phyloP scores from a whole-genome alignment of 78 protist species.

The Polysphondylium violaceum region DNA sequence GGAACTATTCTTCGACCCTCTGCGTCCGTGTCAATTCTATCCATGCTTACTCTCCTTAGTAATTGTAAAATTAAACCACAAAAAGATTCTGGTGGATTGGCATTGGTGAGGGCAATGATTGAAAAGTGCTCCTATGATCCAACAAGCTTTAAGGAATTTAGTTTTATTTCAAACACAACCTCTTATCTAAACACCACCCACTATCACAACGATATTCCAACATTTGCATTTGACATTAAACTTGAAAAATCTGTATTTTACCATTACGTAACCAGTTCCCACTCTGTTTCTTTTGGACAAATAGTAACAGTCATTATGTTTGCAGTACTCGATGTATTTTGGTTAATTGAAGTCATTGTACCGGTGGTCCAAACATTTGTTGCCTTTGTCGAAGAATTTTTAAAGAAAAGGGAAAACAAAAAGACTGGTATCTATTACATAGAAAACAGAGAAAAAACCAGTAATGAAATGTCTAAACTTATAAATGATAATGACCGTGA shows the following conservation, averaged over 20 bases:
- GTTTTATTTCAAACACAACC: slow-evolving; percentile 37
- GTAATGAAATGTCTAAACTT: too few relatives aligned
- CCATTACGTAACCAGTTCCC: slow-evolving; percentile 34
- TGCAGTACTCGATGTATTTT: slow-evolving; percentile 67
- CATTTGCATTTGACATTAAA: slow-evolving; percentile 24
- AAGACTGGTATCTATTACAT: background rate
- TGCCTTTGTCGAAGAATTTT: slow-evolving; percentile 2
- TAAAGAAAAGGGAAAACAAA: slow-evolving; percentile 7
- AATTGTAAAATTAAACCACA: slow-evolving; percentile 45
- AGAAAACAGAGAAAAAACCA: too few relatives aligned
- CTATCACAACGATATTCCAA: slow-evolving; percentile 36
- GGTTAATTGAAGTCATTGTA: slow-evolving; percentile 55
- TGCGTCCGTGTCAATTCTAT: slow-evolving; percentile 34
- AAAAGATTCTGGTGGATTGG: background rate
- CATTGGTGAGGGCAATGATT: slow-evolving; percentile 69
- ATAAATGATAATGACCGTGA: too few relatives aligned
- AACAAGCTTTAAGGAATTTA: slow-evolving; percentile 38
- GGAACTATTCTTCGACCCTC: slow-evolving; percentile 30
- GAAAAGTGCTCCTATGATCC: slow-evolving; percentile 38
- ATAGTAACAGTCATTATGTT: slow-evolving; percentile 65
- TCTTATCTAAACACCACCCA: slow-evolving; percentile 9
- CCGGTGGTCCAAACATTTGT: slow-evolving; percentile 49
- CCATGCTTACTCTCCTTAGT: slow-evolving; percentile 62
- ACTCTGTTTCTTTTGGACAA: slow-evolving; percentile 68
- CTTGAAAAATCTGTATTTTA: slow-evolving; percentile 65